A percentile compares a stretch with the other conserved stretches of the same genome.
phyloP scores from a whole-genome alignment of 2,329 filamentous ascomycete genomes.

The Metarhizium rileyi region DNA sequence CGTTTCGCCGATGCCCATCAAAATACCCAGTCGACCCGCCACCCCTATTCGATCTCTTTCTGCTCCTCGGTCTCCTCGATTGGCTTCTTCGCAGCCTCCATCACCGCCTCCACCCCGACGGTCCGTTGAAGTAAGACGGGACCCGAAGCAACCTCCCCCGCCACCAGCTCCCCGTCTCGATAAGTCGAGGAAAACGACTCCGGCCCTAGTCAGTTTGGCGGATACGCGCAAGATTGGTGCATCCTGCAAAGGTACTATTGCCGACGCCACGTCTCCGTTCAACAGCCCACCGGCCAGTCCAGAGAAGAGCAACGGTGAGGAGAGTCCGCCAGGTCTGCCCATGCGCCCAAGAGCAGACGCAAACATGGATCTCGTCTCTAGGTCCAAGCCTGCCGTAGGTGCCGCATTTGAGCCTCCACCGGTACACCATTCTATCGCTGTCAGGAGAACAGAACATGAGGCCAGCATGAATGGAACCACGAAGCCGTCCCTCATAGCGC shows the following conservation, averaged over 20 bases:
- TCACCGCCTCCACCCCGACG: conserved; percentile 55
- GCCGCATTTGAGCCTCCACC: conserved; percentile 41
- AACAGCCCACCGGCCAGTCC: conserved; percentile 74
- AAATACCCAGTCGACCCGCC: conserved; percentile 44
- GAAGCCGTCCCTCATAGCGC: conserved; percentile 28
- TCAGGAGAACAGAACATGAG: conserved; percentile 35
- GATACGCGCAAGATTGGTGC: conserved; percentile 8
- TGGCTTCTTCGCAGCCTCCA: conserved; percentile 41
- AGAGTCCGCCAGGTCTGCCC: conserved; percentile 39
- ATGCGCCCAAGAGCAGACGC: conserved; percentile 37
- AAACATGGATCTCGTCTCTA: conserved; percentile 14
- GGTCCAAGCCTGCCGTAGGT: conserved; percentile 12
- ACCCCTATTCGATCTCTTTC: conserved; percentile 36
- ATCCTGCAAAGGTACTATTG: conserved; percentile 12
- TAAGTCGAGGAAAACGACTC: conserved; percentile 40
- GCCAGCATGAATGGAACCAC: conserved; percentile 30
- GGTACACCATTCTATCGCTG: conserved; percentile 37
- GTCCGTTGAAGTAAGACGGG: conserved; percentile 47
- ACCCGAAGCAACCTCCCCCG: conserved; percentile 40
- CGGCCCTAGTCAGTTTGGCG: conserved; percentile 10
- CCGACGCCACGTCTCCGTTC: conserved; percentile 61
- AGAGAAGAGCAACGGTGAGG: conserved; percentile 37
- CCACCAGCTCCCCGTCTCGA: conserved; percentile 74
- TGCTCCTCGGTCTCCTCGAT: conserved; percentile 34
- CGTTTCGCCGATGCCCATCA: conserved; percentile 36